Evolutionary conservation across 192 early-diverging fungal species (phyloP), one percentile per base, ranked within the genome.

Genomic region (Podila horticola): DNA sequence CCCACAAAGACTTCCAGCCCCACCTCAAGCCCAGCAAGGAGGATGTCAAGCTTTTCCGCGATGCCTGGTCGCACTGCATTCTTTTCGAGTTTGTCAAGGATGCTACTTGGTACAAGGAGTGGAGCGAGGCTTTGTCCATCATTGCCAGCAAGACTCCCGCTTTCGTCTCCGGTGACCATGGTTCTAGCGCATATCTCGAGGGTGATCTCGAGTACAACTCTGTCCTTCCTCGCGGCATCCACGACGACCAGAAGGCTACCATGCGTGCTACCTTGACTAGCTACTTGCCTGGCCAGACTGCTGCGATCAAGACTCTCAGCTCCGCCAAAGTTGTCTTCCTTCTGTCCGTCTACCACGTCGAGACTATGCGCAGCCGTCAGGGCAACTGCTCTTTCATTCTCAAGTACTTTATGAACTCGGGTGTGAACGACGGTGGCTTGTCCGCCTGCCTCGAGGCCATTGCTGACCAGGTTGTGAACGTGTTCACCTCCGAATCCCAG

Each of bases 41-140:
- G 67, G 85, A 91, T 22, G 87, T 91, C 5, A 76, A 86, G 34
- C 69, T 93, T 30, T 97, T 97, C 85, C 89, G 97, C 58, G 95
- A 95, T 79, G 89, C 95, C 45, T 99, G 98, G 98, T 91, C 98
- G 71, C 92, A 95, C 62, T 87, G 93, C 63, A 92, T 95, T 4
- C 77, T 93, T 15, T 92, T 90, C 75, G 92, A 96, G 2, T 92
- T 95, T 62, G 85, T 92, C 36, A 87, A 91, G 12, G 90, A 94
- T 36, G 88, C 91, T 1, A 81, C 87, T 15, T 97, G 95, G 89
- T 88, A 92, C 29, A 86, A 84, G 20, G 93, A 94, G 26, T 97
- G 95, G 92, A 82, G 89, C 68, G 79, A 82, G 5, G 85, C 92
- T 2, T 86, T 97, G 74, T 55, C 86, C 0, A 48, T 86, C 6